Percentiles rank a stretch among this genome's conserved stretches.
These are phyloP conservation scores for Rhododendron vialii DNA, from an alignment of 148 eudicot species.

Conservation along the genomic window DNA sequence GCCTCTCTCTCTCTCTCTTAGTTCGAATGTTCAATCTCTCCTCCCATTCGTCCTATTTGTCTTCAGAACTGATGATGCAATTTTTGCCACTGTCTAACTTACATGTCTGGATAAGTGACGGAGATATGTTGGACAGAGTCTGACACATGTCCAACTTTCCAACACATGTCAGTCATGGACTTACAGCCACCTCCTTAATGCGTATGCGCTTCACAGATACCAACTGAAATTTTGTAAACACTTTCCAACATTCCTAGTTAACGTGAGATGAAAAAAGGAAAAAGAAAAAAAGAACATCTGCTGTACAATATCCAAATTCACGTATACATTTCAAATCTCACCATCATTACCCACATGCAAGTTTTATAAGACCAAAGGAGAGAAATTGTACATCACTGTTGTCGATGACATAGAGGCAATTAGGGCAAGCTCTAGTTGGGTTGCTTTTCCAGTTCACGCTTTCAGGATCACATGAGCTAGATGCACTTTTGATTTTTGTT, in stretches of 20 bases:
- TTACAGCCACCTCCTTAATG: neutral
- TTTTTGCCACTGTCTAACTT: neutral
- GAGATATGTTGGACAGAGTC: neutral
- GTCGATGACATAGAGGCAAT: constrained; percentile 66
- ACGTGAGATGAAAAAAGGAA: neutral
- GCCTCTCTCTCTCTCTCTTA: neutral
- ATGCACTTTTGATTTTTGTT: constrained; percentile 80
- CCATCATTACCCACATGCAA: neutral
- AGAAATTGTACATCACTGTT: constrained; percentile 66
- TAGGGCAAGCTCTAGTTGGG: constrained; percentile 85
- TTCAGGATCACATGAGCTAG: constrained; percentile 49
- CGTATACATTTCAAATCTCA: no score
- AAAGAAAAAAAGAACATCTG: neutral
- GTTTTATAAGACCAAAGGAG: constrained; percentile 6
- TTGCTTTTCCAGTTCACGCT: constrained; percentile 73
- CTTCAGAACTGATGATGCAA: neutral
- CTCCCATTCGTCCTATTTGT: neutral
- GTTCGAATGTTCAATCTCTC: neutral
- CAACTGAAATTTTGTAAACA: neutral
- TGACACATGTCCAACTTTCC: neutral
- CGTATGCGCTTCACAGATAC: neutral
- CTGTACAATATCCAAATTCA: neutral
- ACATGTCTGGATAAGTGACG: neutral
- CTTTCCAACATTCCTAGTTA: neutral
- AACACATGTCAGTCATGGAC: neutral